phyloP scores from a whole-genome alignment of 805 yeast genomes.

The Starmerella stigmatis region DNA sequence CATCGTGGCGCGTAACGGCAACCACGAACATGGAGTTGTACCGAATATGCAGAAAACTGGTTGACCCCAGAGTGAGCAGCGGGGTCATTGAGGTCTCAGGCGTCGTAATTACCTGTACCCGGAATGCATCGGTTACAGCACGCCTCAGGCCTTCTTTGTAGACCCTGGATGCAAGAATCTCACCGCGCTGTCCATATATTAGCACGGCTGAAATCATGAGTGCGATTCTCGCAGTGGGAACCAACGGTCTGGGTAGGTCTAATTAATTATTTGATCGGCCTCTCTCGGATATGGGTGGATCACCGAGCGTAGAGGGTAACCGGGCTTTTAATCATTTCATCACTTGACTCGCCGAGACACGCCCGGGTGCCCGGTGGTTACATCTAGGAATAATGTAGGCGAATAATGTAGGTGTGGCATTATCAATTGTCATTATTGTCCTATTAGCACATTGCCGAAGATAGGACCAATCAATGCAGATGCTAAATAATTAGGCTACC shows the following conservation, averaged over 20 bases:
- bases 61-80: slow-evolving; percentile 77
- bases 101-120: slow-evolving; percentile 79
- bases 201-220: slow-evolving; percentile 87
- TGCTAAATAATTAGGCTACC: too few relatives aligned
- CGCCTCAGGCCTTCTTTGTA: slow-evolving; percentile 67
- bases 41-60: slow-evolving; percentile 73
- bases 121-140: slow-evolving; percentile 73
- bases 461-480: too few relatives aligned
- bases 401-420: too few relatives aligned
- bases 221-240: too few relatives aligned
- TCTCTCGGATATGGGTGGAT: too few relatives aligned
- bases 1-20: slow-evolving; percentile 81
- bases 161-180: slow-evolving; percentile 63
- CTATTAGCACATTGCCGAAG: too few relatives aligned
- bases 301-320: too few relatives aligned
- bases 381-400: too few relatives aligned
- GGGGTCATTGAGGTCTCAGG: slow-evolving; percentile 52
- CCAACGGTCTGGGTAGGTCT: neutral
- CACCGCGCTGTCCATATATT: slow-evolving; percentile 70
- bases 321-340: too few relatives aligned
- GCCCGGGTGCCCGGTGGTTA: too few relatives aligned
- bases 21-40: slow-evolving; percentile 61
- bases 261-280: neutral
- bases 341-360: too few relatives aligned
- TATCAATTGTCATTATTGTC: too few relatives aligned